Evolutionary conservation across 768 basidiomycete species (phyloP), one percentile per base, ranked within the genome.

Genomic region (Fistulinella prunicolor): DNA sequence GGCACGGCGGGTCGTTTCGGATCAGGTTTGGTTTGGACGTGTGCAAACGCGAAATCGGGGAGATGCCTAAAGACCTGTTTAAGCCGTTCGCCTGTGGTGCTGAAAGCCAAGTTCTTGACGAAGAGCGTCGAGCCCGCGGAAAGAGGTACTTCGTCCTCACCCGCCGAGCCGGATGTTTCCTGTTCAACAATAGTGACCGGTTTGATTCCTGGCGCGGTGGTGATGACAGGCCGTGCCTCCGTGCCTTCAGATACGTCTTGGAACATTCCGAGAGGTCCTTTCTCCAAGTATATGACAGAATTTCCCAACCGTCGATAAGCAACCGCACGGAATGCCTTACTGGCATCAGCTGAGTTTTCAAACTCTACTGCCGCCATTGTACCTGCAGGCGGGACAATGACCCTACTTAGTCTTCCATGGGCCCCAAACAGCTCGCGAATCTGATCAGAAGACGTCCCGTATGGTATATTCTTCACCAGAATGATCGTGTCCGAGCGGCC

Each of bases 391-490:
- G 95, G 94, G 0, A 97, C 79, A 4, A 96, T 67, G 7, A 96
- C 78, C 10, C 88, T 76, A 17, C 59, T 73, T 21, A 95, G 68
- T 46, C 74, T 70, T 4, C 94, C 94, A 57, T 93, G 85, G 0
- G 78, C 73, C 44, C 81, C 78, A 59, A 98, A 94, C 40, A 97
- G 65, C 50, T 84, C 84, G 20, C 79, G 79, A n/a, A 98, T 81
- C 53, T 90, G 81, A 16, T 81, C 77, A 0, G 73, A 67, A 0
- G 85, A 80, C 3, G 94, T 95, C 6, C 89, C 92, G 59, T 88
- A 95, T 0, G 96, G 95, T 38, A 99, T 92, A 69, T 98, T 98
- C 73, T 98, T 98, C 53, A 97, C 88, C 16, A 99, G 78, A 52
- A 98, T 84, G 28, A 77, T 82, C 0, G 89, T 94, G 57, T 87